These are phyloP conservation scores for Saxispiralis lemnorum DNA, from an alignment of 495 filamentous ascomycete species.

Conservation along the genomic window DNA sequence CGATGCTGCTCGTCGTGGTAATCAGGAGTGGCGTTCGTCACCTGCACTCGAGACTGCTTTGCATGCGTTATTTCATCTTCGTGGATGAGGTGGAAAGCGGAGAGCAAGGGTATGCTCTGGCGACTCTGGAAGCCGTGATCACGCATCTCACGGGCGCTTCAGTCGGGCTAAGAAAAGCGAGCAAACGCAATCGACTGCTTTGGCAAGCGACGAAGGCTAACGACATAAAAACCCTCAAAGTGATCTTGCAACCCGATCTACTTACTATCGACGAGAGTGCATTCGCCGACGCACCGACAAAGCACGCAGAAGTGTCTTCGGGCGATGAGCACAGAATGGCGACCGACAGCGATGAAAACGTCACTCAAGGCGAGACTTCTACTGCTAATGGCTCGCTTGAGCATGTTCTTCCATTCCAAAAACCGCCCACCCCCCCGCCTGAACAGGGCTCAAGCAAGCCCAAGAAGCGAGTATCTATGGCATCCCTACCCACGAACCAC, in stretches of 20 bases:
- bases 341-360: not conserved
- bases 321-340: not conserved
- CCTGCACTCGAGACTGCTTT: conserved; percentile 69
- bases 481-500: conserved; percentile 49
- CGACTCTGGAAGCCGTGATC: conserved; percentile 88
- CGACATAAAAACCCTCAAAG: conserved; percentile 52
- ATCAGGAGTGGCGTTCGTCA: conserved; percentile 81
- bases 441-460: conserved; percentile 22
- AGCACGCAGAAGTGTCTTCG: conserved; percentile 2
- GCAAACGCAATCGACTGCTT: conserved; percentile 63
- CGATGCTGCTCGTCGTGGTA: conserved; percentile 76
- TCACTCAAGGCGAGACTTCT: not conserved
- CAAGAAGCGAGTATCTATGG: conserved; percentile 71
- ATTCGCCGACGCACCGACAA: not conserved
- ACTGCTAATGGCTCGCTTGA: conserved; percentile 36
- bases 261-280: conserved; percentile 1
- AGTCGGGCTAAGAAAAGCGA: conserved; percentile 62
- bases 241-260: conserved; percentile 51
- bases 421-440: conserved; percentile 27
- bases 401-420: conserved; percentile 83
- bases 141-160: conserved; percentile 78
- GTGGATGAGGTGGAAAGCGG: conserved; percentile 94
- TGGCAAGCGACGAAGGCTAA: conserved; percentile 76
- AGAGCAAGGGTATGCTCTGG: conserved; percentile 91
- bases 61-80: conserved; percentile 93